A percentile compares a stretch with the other conserved stretches of the same genome.
Conservation (phyloP, 306 rosid species). For the Quercus glauca region DNA sequence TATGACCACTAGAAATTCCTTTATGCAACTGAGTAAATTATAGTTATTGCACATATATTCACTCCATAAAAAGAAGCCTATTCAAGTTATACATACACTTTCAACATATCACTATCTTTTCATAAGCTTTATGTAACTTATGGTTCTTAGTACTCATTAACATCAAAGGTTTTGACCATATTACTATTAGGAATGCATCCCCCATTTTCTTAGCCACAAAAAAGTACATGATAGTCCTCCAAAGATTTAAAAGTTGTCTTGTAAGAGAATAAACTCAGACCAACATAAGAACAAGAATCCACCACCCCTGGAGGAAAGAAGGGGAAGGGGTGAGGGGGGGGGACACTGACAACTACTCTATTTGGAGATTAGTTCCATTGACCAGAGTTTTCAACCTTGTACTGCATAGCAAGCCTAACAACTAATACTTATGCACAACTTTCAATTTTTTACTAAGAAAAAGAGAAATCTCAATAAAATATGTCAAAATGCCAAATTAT, state of each 20-base stretch:
- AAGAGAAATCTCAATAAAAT: background rate
- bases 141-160: background rate
- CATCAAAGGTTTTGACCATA: background rate
- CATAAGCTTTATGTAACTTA: background rate
- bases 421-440: background rate
- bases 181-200: background rate
- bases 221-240: background rate
- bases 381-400: background rate
- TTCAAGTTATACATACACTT: background rate
- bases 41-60: background rate
- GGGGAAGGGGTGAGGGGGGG: too few species aligned
- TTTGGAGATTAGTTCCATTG: background rate
- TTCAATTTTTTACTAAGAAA: background rate
- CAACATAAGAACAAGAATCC: too few species aligned
- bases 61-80: background rate
- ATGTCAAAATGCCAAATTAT: background rate
- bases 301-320: too few species aligned
- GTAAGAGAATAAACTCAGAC: too few species aligned
- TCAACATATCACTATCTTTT: background rate
- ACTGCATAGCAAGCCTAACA: background rate
- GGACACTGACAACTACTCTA: background rate
- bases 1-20: background rate
- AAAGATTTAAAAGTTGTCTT: background rate
- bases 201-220: background rate
- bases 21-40: background rate